A percentile compares a stretch with the other conserved stretches of the same genome.
These are phyloP conservation scores for Colletotrichum caudatum DNA, from an alignment of 2,329 filamentous ascomycete species.

Conservation along the genomic window DNA sequence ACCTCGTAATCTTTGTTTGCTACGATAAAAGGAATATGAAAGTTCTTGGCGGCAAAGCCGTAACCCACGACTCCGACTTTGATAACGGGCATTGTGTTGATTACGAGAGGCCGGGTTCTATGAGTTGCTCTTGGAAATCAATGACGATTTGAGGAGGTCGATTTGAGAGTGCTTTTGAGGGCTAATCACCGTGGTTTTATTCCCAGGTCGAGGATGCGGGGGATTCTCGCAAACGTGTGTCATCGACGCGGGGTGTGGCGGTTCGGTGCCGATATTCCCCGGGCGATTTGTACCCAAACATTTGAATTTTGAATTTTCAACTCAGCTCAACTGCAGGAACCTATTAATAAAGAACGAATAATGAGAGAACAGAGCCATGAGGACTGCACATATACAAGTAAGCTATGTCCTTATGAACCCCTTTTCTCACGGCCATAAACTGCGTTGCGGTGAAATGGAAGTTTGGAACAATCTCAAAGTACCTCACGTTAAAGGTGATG, in stretches of 20 bases:
- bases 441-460: neutral
- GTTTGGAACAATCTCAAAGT: neutral
- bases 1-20: slow-evolving; percentile 60
- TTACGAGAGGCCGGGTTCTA: neutral
- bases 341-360: neutral
- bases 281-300: neutral
- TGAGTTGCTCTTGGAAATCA: too few species aligned
- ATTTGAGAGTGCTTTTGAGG: rapidly evolving
- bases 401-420: neutral
- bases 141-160: rapidly evolving
- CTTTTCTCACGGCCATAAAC: neutral
- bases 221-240: neutral
- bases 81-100: slow-evolving; percentile 47
- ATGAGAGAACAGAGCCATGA: neutral
- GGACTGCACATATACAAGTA: neutral
- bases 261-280: neutral
- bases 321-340: neutral
- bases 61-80: slow-evolving; percentile 65
- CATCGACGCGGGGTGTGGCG: neutral
- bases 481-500: neutral
- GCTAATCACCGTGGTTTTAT: neutral
- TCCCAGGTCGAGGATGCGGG: neutral
- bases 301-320: neutral
- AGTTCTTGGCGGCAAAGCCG: slow-evolving; percentile 60
- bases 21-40: slow-evolving; percentile 64